Evolutionary conservation across 192 early-diverging fungal genomes (phyloP), one percentile per base, ranked within the genome.

Genomic region (Backusella luteola): DNA sequence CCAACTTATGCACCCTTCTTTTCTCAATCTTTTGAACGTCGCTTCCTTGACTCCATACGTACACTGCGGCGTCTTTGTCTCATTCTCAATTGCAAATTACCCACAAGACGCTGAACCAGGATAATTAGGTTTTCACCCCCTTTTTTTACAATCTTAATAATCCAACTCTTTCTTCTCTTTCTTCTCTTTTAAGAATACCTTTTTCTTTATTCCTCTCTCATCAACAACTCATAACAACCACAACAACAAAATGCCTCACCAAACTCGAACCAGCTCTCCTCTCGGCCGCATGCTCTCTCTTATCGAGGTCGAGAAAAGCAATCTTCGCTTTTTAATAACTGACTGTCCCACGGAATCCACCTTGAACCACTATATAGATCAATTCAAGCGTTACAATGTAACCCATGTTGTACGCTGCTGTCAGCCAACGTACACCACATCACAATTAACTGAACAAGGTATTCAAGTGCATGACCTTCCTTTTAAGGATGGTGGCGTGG

Each of bases 331-430:
- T 79, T 85, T 98, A 59, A 95, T 98, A 79, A 90, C 96, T 74
- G 96, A 98, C 80, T 97, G 96, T 72, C 96, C 96, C 6, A 95
- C 94, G 14, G 89, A 92, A 74, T 89, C 89, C 53, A 96, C 91
- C 6, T 83, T 98, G 14, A 85, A 89, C 4, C 86, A 89, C 39
- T 96, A 96, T 76, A 72, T 96, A 26, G 86, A 84, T 15, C 91
- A 95, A 76, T 87, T 96, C 80, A 88, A 87, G 49, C 81, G 86
- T 21, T 83, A 90, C 68, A 87, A 91, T 75, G 96, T 96, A 12
- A 93, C 93, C 6, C 92, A 96, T 66, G 91, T 98, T 14, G 96
- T 98, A 4, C 91, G 95, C 1, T 94, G 95, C 34, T 98, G 96
- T 81, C 92, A 97, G 82, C 94, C 95, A 32, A 96, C 94, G 2